Evolutionary conservation across 139 green algal species (phyloP), one percentile per base, ranked within the genome.

Genomic region (Micractinium conductrix): DNA sequence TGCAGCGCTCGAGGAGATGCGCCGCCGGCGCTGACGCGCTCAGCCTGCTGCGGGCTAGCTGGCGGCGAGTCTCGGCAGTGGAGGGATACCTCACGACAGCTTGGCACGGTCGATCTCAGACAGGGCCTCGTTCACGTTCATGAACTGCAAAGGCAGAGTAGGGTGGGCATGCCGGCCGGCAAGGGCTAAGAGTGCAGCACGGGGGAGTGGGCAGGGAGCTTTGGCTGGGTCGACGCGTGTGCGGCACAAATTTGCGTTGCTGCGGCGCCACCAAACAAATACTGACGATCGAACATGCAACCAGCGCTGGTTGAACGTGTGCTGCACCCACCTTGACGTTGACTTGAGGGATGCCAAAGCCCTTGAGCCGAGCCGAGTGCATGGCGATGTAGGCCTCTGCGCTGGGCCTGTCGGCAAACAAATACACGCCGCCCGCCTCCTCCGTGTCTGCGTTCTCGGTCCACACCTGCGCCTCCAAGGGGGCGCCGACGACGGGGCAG

Each of bases 371-470:
- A 5, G 68, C 68, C 16, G 22, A 26, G 68, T 74, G 68, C 68
- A 74, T 74, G 35, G 38, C 40, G 38, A 74, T 74, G 68, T 74
- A 74, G 6, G 40, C 40, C 21, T 74, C 37, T 1, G 68, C 68
- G 10, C 22, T 35, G 7, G 40, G 21, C 37, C 38, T 19, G 37
- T 30, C 40, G 38, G 40, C 68, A 74, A 74, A 74, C 37, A 74
- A 2, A 22, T 74, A 74, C 37, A 74, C 48, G 68, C 68, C 68
- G 37, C 68, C 68, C 37, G 68, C 68, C 68, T 74, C 68, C 38
- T 74, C 30, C 19, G 17, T 28, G 37, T 74, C 68, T 38, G 26
- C 68, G 37, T 45, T 74, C 68, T 74, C 68, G 0, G 68, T 74
- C 68, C 68, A 74, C 68, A 74, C 68, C 68, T 74, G 68, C 16